phyloP scores from a whole-genome alignment of 139 green algal genomes.

The Chlorella ohadii region DNA sequence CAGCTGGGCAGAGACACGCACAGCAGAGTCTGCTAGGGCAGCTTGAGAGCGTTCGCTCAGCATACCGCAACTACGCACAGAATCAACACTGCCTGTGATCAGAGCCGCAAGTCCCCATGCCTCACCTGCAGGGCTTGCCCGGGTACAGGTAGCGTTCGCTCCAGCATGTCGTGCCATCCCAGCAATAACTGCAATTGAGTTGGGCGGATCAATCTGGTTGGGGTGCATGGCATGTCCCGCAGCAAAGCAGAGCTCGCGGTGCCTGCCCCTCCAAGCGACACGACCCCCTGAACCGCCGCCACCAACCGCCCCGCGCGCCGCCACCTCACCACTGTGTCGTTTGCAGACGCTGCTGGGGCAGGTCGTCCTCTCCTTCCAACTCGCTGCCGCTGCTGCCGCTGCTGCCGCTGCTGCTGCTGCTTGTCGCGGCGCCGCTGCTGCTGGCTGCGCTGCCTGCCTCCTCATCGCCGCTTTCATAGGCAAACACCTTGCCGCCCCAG shows the following conservation, averaged over 20 bases:
- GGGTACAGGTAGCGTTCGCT: constrained; percentile 25
- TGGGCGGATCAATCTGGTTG: too few relatives aligned
- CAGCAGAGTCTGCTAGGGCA: too few relatives aligned
- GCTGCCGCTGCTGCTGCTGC: neutral
- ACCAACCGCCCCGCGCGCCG: too few relatives aligned
- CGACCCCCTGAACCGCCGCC: too few relatives aligned
- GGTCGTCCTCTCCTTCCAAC: neutral
- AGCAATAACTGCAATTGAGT: constrained; percentile 13
- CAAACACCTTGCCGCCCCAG: constrained; percentile 26
- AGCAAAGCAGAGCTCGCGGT: neutral
- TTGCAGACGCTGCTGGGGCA: neutral
- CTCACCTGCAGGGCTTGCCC: constrained; percentile 40
- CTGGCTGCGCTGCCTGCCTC: neutral
- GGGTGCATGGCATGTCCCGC: neutral
- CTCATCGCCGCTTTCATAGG: too few relatives aligned
- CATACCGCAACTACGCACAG: too few relatives aligned
- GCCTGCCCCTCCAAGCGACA: too few relatives aligned
- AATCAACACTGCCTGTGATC: too few relatives aligned
- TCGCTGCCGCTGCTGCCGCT: neutral
- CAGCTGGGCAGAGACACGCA: too few relatives aligned
- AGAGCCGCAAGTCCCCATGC: neutral
- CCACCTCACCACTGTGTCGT: neutral
- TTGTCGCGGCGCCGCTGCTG: neutral
- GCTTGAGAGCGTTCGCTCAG: too few relatives aligned
- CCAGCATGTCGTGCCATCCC: constrained; percentile 41